phyloP scores from a whole-genome alignment of 1,139 yeast species.

The Blastobotrys indianensis region DNA sequence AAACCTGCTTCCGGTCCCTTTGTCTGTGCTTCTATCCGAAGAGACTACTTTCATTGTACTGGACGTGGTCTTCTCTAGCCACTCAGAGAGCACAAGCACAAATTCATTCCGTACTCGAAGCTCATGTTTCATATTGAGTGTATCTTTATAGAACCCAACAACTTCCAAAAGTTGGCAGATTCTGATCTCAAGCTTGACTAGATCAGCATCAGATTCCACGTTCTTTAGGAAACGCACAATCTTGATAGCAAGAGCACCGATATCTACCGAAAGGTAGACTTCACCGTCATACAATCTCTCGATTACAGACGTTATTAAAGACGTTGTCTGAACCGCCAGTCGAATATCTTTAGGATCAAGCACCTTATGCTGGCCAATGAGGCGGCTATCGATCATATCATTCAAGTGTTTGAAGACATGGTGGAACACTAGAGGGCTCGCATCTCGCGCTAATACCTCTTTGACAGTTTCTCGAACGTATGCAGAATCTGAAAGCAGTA shows the following conservation, averaged over 20 bases:
- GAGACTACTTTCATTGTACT: conserved; percentile 3
- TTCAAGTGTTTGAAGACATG: conserved; percentile 33
- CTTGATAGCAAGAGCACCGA: conserved; percentile 36
- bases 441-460: conserved; percentile 43
- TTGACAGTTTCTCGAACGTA: conserved; percentile 42
- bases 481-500: conserved; percentile 22
- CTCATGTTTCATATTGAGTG: conserved; percentile 44
- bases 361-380: conserved; percentile 12
- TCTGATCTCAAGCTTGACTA: conserved; percentile 48
- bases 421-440: conserved; percentile 41
- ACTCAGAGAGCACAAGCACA: conserved; percentile 54
- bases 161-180: conserved; percentile 51
- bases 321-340: conserved; percentile 39
- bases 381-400: conserved; percentile 24
- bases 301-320: conserved; percentile 38
- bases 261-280: conserved; percentile 39
- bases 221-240: conserved; percentile 36
- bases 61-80: conserved; percentile 44
- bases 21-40: conserved; percentile 13
- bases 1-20: conserved; percentile 12
- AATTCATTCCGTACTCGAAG: conserved; percentile 52
- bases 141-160: conserved; percentile 41
- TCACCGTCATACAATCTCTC: conserved; percentile 38
- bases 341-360: conserved; percentile 28
- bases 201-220: conserved; percentile 37